Conservation (phyloP, 352 stramenopile genomes). For the Globisporangium spinosum region DNA sequence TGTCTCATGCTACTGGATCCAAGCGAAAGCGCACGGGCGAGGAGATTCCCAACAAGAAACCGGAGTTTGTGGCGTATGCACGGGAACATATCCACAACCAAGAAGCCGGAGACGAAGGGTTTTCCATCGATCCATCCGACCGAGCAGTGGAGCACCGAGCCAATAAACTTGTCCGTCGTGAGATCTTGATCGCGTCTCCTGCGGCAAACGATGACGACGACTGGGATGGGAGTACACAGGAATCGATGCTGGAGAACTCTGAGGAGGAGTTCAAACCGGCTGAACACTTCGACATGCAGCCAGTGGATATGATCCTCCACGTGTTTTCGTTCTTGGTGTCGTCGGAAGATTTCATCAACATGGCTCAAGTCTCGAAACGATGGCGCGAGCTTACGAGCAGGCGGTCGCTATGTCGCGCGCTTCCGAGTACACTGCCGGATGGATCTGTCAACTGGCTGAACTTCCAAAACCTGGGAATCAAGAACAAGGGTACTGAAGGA, state of each 20-base stretch:
- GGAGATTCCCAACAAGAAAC: slow-evolving; percentile 7
- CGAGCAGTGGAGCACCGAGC: slow-evolving; percentile 77
- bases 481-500: slow-evolving; percentile 88
- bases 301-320: slow-evolving; percentile 85
- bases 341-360: slow-evolving; percentile 60
- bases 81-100: slow-evolving; percentile 78
- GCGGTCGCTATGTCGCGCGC: slow-evolving; percentile 61
- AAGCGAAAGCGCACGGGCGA: slow-evolving; percentile 19
- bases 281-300: slow-evolving; percentile 83
- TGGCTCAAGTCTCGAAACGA: slow-evolving; percentile 72
- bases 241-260: slow-evolving; percentile 35
- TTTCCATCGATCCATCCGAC: slow-evolving; percentile 83
- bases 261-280: slow-evolving; percentile 33
- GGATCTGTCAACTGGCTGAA: slow-evolving; percentile 85
- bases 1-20: slow-evolving; percentile 1
- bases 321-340: slow-evolving; percentile 85
- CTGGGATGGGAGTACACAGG: slow-evolving; percentile 39
- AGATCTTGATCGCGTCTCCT: slow-evolving; percentile 83
- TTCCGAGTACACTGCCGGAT: slow-evolving; percentile 62
- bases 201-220: slow-evolving; percentile 77
- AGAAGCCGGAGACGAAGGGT: slow-evolving; percentile 74
- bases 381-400: slow-evolving; percentile 78
- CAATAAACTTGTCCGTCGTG: slow-evolving; percentile 79
- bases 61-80: slow-evolving; percentile 67
- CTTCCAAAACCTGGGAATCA: slow-evolving; percentile 87